Base-by-base conservation (phyloP, 305 asterid species). In the Fraxinus angustifolia region DNA sequence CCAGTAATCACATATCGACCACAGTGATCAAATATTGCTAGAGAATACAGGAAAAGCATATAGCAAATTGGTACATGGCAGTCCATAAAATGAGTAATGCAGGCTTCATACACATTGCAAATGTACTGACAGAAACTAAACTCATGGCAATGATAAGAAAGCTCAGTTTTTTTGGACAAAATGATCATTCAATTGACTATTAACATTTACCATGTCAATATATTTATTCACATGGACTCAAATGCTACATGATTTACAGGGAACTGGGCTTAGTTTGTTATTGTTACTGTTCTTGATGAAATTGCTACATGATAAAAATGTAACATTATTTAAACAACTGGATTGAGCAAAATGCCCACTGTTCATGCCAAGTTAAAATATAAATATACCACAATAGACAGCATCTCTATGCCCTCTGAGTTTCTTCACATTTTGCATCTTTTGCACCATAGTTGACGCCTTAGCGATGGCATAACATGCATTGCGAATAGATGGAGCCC, bases 1-100 rank as follows among this genome's bases (percentile, higher is more conserved):
- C 99, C 99, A 85, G 99, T 96, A 83, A 96, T 96, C 81, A 96
- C 98, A 79, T 92, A 94, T 82, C 98, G 94, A 78, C 99, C 98
- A 45, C 93, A 87, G 84, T 93, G 97, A 85, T 96, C 99, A 91
- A 96, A 93, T 88, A 96, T 96, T 83, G 99, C 99, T 96, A 84
- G 82, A 91, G 53, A 72, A 84, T 82, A 79, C 71, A 82, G 79
- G 79, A 56, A 45, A 53, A 70, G 81, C 68, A 75, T 70, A 78
- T 38, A 72, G 71, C 74, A 50, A 80, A 73, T 45, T 70, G 76
- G 73, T 58, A 70, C 71, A 40, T 60, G 12, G 33, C 33, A 84
- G 76, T 73, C 30, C 73, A 70, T 80, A 30, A 67, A 2, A 10
- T 45, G 38, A 42, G 58, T 17, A 23, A 42, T 31, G 75, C 17